A percentile compares a stretch with the other conserved stretches of the same genome.
These are phyloP conservation scores for Daedaleopsis sinensis DNA, from an alignment of 768 basidiomycete species.

Conservation along the genomic window DNA sequence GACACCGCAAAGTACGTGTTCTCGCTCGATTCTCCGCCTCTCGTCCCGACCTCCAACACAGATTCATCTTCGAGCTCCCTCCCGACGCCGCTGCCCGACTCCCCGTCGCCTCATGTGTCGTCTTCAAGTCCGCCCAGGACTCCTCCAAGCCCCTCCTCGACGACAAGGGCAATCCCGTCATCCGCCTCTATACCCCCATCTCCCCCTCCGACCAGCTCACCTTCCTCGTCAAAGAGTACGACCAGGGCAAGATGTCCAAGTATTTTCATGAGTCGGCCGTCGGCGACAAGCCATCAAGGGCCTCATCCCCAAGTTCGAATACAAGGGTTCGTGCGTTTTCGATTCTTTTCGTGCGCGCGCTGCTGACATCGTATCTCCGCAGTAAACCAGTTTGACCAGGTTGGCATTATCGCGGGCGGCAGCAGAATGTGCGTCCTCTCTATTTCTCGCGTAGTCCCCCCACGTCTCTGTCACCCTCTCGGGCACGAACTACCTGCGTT, in stretches of 20 bases:
- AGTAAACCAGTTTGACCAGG: slow-evolving; percentile 85
- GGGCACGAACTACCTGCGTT: too few species aligned
- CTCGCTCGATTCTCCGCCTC: background rate
- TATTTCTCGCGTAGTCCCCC: too few species aligned
- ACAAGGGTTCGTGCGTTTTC: slow-evolving; percentile 61
- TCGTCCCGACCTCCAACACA: slow-evolving; percentile 28
- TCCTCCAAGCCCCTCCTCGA: slow-evolving; percentile 60
- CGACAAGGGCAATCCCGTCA: slow-evolving; percentile 83
- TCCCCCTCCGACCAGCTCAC: slow-evolving; percentile 72
- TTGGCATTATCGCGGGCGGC: slow-evolving; percentile 91
- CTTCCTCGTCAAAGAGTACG: slow-evolving; percentile 85
- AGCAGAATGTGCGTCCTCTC: slow-evolving; percentile 84
- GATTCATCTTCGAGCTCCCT: slow-evolving; percentile 82
- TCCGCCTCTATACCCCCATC: slow-evolving; percentile 93
- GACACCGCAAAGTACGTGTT: slow-evolving; percentile 77
- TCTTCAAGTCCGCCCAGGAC: slow-evolving; percentile 71
- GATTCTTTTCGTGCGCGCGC: too few species aligned
- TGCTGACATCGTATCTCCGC: background rate
- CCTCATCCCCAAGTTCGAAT: slow-evolving; percentile 85
- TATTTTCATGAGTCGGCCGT: slow-evolving; percentile 78
- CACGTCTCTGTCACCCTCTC: too few species aligned
- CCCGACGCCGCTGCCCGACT: slow-evolving; percentile 77
- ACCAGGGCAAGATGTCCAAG: slow-evolving; percentile 82
- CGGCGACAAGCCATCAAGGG: slow-evolving; percentile 90
- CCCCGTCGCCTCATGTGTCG: slow-evolving; percentile 76